Conservation (phyloP, 192 early-diverging fungal species). For the Rhizophagus clarus region DNA sequence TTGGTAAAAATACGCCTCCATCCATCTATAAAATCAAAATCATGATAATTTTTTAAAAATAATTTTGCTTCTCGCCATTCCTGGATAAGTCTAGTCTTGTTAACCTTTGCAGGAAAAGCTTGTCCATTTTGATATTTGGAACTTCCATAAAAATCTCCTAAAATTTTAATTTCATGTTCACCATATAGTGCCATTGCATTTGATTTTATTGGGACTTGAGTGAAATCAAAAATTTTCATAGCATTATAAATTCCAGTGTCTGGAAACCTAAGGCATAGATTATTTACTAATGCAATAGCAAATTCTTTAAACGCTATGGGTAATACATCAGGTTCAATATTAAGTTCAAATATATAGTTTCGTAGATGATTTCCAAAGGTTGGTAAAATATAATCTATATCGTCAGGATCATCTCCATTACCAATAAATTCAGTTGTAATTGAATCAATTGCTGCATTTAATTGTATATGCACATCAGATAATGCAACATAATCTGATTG, state of each 20-base stretch:
- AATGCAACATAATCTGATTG: slow-evolving; percentile 16
- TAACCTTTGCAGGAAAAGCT: not conserved
- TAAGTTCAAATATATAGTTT: not conserved
- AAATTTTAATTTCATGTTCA: not conserved
- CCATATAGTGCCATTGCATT: not conserved
- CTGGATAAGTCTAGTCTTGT: not conserved
- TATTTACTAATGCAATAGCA: not conserved
- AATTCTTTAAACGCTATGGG: not conserved
- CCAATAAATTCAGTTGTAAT: slow-evolving; percentile 11
- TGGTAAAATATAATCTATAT: slow-evolving; percentile 6
- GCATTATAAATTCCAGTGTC: slow-evolving; percentile 13
- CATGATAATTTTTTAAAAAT: too few species aligned
- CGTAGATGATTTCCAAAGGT: not conserved
- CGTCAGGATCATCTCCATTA: not conserved
- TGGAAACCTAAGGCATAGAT: not conserved
- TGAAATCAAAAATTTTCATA: slow-evolving; percentile 21
- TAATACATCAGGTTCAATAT: not conserved
- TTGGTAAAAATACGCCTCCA: not conserved
- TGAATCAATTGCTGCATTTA: slow-evolving; percentile 19
- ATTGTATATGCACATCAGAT: slow-evolving; percentile 4
- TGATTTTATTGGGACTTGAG: not conserved
- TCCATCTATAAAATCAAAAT: not conserved
- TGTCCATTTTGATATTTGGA: not conserved
- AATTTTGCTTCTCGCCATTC: not conserved
- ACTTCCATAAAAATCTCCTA: slow-evolving; percentile 1